Evolutionary conservation across 257 asterid species (phyloP).

Genomic region (Pogostemon cablin): DNA sequence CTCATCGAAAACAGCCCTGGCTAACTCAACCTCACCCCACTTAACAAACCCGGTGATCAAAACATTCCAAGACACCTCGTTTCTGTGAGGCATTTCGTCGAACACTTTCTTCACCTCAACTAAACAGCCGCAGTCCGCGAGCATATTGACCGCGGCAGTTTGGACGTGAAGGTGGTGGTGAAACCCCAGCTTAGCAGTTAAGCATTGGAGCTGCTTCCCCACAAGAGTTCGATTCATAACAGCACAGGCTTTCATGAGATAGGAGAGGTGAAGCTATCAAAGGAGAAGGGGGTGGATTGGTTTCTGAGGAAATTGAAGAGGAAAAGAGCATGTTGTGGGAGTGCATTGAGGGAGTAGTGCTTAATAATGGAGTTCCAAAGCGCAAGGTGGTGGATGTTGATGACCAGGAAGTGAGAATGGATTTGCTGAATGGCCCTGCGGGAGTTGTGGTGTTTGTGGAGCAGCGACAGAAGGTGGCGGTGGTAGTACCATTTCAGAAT

Average conservation of each 20-base stretch:
- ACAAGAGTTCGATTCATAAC: slow-evolving; percentile 30
- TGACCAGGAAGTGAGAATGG: slow-evolving; percentile 31
- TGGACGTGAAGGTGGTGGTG: slow-evolving; percentile 53
- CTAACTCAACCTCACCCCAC: slow-evolving; percentile 57
- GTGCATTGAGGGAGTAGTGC: slow-evolving; percentile 57
- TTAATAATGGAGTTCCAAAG: slow-evolving; percentile 64
- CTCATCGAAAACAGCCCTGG: slow-evolving; percentile 50
- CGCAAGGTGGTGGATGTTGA: slow-evolving; percentile 29
- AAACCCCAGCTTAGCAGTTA: slow-evolving; percentile 51
- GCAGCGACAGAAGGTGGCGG: background rate
- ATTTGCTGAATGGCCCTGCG: slow-evolving; percentile 15
- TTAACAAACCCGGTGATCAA: slow-evolving; percentile 62
- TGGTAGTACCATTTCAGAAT: background rate
- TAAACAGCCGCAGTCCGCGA: slow-evolving; percentile 47
- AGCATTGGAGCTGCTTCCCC: slow-evolving; percentile 58
- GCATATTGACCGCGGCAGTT: slow-evolving; percentile 72
- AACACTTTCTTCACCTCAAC: slow-evolving; percentile 57
- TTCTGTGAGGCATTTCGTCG: slow-evolving; percentile 62
- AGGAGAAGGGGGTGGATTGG: slow-evolving; percentile 24
- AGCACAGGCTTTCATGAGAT: slow-evolving; percentile 62
- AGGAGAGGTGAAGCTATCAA: slow-evolving; percentile 67
- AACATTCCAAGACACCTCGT: slow-evolving; percentile 73
- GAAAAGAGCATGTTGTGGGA: slow-evolving; percentile 54
- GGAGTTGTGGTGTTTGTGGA: background rate
- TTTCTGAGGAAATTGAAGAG: slow-evolving; percentile 49